These are phyloP conservation scores for Pterocarpus santalinus DNA, from an alignment of 306 rosid genomes.

Conservation along the genomic window DNA sequence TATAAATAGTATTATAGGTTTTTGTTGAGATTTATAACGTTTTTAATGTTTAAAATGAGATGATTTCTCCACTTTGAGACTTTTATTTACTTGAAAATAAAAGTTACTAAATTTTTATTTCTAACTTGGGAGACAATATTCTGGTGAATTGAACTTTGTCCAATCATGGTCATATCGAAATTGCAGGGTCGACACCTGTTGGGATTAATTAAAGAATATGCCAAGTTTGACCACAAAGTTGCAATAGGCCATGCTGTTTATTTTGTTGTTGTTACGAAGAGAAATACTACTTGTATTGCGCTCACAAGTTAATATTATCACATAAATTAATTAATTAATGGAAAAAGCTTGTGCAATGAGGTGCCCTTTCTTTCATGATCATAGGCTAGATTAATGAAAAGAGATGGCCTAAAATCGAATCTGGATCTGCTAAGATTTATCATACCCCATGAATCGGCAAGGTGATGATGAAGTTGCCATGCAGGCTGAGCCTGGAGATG, in stretches of 20 bases:
- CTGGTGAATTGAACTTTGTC: conserved; percentile 34
- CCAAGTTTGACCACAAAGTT: conserved; percentile 39
- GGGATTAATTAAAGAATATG: conserved; percentile 1
- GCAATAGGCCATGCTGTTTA: not conserved
- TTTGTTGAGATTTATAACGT: too few relatives aligned
- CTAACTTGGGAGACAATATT: not conserved
- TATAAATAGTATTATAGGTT: not conserved
- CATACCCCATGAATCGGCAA: not conserved
- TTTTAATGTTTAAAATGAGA: too few relatives aligned
- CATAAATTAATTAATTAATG: not conserved
- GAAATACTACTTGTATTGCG: conserved; percentile 37
- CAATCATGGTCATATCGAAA: not conserved
- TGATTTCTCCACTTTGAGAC: too few relatives aligned
- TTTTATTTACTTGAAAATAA: too few relatives aligned
- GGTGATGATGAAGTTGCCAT: conserved; percentile 14
- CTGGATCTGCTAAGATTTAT: not conserved
- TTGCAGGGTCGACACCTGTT: conserved; percentile 6
- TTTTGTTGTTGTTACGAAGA: conserved; percentile 27
- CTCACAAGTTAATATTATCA: not conserved
- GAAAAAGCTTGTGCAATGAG: too few relatives aligned
- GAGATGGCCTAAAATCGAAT: conserved; percentile 8
- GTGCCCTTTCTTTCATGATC: not conserved
- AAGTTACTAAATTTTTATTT: too few relatives aligned
- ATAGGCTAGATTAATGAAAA: not conserved
- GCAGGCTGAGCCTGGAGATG: conserved; percentile 1